Base-by-base conservation (phyloP, 345 rosid species). In the Pelargonium nanum region DNA sequence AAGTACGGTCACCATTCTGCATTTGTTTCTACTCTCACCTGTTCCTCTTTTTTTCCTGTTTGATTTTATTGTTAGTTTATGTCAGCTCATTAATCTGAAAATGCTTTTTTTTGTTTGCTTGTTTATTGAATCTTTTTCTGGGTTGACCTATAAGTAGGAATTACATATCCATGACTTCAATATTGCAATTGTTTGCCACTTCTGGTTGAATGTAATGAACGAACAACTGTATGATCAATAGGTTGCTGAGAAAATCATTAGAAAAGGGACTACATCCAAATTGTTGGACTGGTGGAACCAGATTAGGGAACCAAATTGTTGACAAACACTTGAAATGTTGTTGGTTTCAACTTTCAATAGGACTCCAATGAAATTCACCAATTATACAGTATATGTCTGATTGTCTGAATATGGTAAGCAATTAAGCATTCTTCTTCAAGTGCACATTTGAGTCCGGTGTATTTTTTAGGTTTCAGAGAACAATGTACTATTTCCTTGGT, bases 1-100 rank as follows among this genome's bases (percentile, higher is more conserved):
- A 94, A 79, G 99, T 90, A 81, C 9, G 78, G 63, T 62, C 2
- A 7, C 22, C 24, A 44, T 40, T 28, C 24, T 26, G 25, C 30
- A 48, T 45, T 32, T 32, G 15, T 12, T 48, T 62, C 6, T 53
- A 9, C 32, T 21, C 57, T 1, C 57, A 59, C 64, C 62, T 26
- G 25, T 45, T 20, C 1, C 22, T 55, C 56, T 15, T 5, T 8
- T 30, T 51, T 17, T 52, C 21, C 40, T 19, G 26, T 52, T 53
- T 24, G 32, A 21, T 56, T 15, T 15, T 16, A 23, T 22, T n/a
- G 22, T 44, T 45, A 24, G 57, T 32, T 62, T 8, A 26, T 17
- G 25, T n/a, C 26, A 10, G 7, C 24, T 10, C 19, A 17, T 40
- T 40, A 12, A 40, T 40, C 48, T 40, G 48, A 40, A 28, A 2